A percentile compares a stretch with the other conserved stretches of the same genome.
Conservation (phyloP, 257 asterid species). For the Anisodus acutangulus region DNA sequence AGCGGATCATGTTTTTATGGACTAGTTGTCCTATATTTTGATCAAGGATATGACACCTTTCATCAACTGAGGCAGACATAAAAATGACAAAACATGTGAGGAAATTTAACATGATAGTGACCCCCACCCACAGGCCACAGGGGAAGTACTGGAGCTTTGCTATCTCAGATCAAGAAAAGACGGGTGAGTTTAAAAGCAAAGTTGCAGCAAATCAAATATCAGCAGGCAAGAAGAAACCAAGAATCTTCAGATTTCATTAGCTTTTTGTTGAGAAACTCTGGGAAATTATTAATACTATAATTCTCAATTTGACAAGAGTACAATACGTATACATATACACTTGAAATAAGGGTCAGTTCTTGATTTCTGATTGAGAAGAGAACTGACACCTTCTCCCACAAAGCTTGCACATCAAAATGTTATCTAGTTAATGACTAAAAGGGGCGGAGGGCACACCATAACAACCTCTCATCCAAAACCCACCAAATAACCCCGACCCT, state of each 20-base stretch:
- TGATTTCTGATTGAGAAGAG: slow-evolving; percentile 32
- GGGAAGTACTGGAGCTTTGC: neutral
- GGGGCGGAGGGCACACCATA: slow-evolving; percentile 78
- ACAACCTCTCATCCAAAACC: slow-evolving; percentile 93
- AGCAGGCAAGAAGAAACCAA: neutral
- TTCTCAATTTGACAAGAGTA: slow-evolving; percentile 28
- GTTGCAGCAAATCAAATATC: neutral
- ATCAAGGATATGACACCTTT: neutral
- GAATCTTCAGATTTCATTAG: neutral
- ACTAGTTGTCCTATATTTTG: neutral
- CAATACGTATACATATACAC: slow-evolving; percentile 9
- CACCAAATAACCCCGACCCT: slow-evolving; percentile 24
- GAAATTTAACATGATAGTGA: slow-evolving; percentile 15
- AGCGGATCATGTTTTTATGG: too few species aligned
- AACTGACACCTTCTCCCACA: slow-evolving; percentile 35
- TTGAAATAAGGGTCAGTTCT: slow-evolving; percentile 29
- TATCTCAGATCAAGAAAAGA: neutral
- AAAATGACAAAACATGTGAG: slow-evolving; percentile 28
- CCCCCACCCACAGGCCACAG: neutral
- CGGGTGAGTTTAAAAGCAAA: neutral
- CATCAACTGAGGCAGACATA: neutral
- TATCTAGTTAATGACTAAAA: slow-evolving; percentile 38
- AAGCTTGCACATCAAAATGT: slow-evolving; percentile 32
- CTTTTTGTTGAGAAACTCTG: neutral
- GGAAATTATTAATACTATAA: neutral